Conservation (phyloP, 108 stramenopile species). For the Parietichytrium sp. region DNA sequence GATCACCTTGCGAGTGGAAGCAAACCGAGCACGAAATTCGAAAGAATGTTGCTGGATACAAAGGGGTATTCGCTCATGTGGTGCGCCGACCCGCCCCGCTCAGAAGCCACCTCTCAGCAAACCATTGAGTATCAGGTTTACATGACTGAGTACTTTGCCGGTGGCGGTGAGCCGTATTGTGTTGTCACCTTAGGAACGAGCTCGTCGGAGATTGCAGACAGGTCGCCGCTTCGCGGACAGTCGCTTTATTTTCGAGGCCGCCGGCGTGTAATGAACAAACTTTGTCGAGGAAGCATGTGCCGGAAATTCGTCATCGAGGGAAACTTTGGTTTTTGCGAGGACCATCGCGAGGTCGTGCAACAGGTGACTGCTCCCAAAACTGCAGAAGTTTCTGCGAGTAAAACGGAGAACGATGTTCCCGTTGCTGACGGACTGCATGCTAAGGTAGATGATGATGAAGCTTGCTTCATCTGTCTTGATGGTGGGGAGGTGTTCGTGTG, state of each 20-base stretch:
- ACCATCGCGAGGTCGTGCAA: not conserved
- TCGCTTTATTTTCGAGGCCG: not conserved
- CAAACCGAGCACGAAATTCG: no score
- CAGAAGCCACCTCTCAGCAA: not conserved
- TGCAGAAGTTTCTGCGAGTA: not conserved
- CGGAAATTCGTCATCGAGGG: not conserved
- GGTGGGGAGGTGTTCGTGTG: slow-evolving; percentile 23
- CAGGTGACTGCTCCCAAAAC: not conserved
- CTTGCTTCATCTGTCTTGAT: slow-evolving; percentile 11
- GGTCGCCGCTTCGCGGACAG: not conserved
- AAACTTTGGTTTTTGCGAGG: not conserved
- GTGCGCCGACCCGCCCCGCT: no score
- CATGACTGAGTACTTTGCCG: slow-evolving; percentile 11
- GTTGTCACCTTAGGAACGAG: not conserved
- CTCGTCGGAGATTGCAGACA: not conserved
- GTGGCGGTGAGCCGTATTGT: slow-evolving; percentile 26
- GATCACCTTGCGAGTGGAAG: no score
- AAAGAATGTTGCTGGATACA: no score
- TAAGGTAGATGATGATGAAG: not conserved
- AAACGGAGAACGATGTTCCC: not conserved
- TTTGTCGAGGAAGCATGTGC: not conserved
- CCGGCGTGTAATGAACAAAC: not conserved
- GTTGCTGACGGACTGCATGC: not conserved
- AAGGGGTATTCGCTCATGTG: no score
- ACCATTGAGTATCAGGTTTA: not conserved